Evolutionary conservation across 176 grass and related monocot species (phyloP), one percentile per base, ranked within the genome.

Genomic region (Dactylis glomerata): DNA sequence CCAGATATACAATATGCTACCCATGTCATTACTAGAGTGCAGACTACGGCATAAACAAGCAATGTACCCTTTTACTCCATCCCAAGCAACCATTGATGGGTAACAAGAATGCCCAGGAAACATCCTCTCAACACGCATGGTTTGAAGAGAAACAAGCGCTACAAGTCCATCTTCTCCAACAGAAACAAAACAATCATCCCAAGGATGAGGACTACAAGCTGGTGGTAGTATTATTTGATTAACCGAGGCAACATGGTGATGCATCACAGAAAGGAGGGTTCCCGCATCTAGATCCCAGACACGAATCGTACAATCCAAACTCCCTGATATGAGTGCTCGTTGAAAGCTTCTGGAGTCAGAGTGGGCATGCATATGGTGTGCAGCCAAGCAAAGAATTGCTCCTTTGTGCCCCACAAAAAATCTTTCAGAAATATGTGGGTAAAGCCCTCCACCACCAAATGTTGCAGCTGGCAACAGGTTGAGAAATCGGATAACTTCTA

Each of bases 161-260:
- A 94, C 92, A 89, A 92, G 90, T 82, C 79, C 82, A 86, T 97
- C 95, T 62, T 97, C 88, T 80, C 95, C 95, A 63, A 94, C 92
- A 82, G 95, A 94, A 67, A 97, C 58, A 82, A 97, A 97, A 69
- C 92, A 97, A 69, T 97, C 87, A 88, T 91, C 86, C 95, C 95
- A 97, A 62, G 92, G 92, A 59, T 79, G 86, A 67, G 80, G 82
- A 75, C 90, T 91, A 85, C 46, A 91, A 19, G 83, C 78, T 68
- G 95, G 92, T 4, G 95, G 95, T 49, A 97, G 73, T 84, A 97
- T 81, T 44, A 97, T 93, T 88, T 97, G 92, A 70, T 88, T 90
- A 81, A 97, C 84, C 69, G 92, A 51, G 36, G 84, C 85, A 79
- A 95, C 87, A 84, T 98, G 95, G 68, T 98, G 95, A 83, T 95